Conservation (phyloP, 2,329 filamentous ascomycete genomes). For the Cordyceps tenuipes region DNA sequence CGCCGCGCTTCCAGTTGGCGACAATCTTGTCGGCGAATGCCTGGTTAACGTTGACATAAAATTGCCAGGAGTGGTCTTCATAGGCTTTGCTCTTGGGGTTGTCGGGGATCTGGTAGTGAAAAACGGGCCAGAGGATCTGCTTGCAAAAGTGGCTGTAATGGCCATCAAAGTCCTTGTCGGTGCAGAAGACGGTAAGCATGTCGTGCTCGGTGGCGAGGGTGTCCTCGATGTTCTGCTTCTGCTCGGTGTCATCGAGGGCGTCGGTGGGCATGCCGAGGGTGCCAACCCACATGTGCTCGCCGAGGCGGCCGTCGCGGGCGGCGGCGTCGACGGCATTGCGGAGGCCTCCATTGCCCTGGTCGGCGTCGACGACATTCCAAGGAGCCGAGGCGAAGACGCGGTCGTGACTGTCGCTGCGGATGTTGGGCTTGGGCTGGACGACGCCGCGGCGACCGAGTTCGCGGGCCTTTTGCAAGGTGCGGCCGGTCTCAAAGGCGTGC, state of each 20-base stretch:
- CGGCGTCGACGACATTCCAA: conserved; percentile 76
- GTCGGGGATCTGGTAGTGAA: conserved; percentile 96
- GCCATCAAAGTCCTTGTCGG: conserved; percentile 86
- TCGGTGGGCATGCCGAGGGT: conserved; percentile 93
- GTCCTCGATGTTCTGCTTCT: conserved; percentile 77
- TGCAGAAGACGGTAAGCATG: conserved; percentile 75
- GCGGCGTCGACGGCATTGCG: conserved; percentile 81
- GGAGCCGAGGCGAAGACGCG: conserved; percentile 65
- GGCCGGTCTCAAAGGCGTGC: conserved; percentile 62
- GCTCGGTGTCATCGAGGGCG: conserved; percentile 61
- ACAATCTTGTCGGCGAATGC: conserved; percentile 87
- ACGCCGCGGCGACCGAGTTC: conserved; percentile 50
- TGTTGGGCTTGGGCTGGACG: conserved; percentile 42
- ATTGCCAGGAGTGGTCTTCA: conserved; percentile 93
- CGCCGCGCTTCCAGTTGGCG: conserved; percentile 86
- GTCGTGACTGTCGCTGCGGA: conserved; percentile 56
- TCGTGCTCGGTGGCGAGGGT: conserved; percentile 72
- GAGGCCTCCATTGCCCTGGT: conserved; percentile 88
- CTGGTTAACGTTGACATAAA: conserved; percentile 87
- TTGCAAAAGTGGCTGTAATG: conserved; percentile 97
- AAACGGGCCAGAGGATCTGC: conserved; percentile 93
- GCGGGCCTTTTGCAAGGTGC: conserved; percentile 47
- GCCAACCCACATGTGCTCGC: conserved; percentile 82
- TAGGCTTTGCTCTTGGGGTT: conserved; percentile 98
- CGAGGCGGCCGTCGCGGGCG: conserved; percentile 56